Percentiles rank a stretch among this genome's conserved stretches.
Conservation (phyloP, 805 yeast species). For the Peterozyma toletana region DNA sequence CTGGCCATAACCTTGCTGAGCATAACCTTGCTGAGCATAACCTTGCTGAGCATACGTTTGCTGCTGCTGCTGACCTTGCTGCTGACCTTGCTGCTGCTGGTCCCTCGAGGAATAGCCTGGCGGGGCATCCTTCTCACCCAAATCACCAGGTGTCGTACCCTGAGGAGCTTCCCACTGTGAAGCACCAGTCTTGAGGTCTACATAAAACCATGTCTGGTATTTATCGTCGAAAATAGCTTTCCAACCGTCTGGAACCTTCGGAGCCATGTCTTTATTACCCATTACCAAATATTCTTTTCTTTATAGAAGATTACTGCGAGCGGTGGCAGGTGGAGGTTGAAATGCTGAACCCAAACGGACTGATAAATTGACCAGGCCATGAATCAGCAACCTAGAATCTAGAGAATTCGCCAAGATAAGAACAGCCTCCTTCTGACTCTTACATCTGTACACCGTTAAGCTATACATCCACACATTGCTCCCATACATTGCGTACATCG, state of each 20-base stretch:
- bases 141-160: background rate
- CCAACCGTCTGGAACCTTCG: slow-evolving; percentile 39
- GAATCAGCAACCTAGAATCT: too few relatives aligned
- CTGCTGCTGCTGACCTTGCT: slow-evolving; percentile 9
- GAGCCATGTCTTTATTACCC: slow-evolving; percentile 21
- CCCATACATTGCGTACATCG: too few relatives aligned
- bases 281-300: background rate
- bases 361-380: too few relatives aligned
- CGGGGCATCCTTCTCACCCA: slow-evolving; percentile 1
- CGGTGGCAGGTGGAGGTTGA: too few relatives aligned
- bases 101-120: slow-evolving; percentile 1
- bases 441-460: too few relatives aligned
- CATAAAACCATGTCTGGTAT: slow-evolving; percentile 66
- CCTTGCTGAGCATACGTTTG: slow-evolving; percentile 4
- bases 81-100: background rate
- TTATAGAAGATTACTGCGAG: background rate
- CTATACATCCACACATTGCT: too few relatives aligned
- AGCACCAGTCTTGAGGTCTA: slow-evolving; percentile 59
- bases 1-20: slow-evolving; percentile 11
- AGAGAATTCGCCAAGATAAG: too few relatives aligned
- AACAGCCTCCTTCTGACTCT: too few relatives aligned
- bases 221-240: slow-evolving; percentile 37
- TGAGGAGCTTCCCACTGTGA: slow-evolving; percentile 90
- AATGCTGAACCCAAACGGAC: too few relatives aligned
- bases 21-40: slow-evolving; percentile 8